Base-by-base conservation (phyloP, 148 eudicot genomes). In the Rhododendron williamsianum region DNA sequence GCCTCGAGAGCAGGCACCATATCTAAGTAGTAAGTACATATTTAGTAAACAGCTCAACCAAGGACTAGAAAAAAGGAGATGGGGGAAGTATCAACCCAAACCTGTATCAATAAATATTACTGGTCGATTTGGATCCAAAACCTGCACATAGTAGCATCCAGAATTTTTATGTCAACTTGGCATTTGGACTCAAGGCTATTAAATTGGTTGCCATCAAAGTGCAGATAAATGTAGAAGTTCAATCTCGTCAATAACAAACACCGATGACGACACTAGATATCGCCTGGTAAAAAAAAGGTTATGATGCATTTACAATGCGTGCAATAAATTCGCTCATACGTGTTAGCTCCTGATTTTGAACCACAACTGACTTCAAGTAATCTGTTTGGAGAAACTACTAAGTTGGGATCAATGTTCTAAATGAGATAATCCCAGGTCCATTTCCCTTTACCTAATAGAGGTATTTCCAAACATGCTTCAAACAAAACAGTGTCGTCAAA, bases 91-190 rank as follows among this genome's bases (percentile, higher is more conserved):
- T 77, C 49, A 81, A 48, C 71, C 87, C 87, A 87, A 56, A 95
- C 99, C 99, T 93, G 96, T 97, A 87, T 97, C 92, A 51, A 97
- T 91, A 92, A 96, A 93, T 87, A 95, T 87, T n/a, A 95, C 98
- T 41, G 96, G 93, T 78, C 88, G 91, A 81, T 90, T 85, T 86
- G 90, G 93, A 88, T 91, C 88, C 84, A 96, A 79, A 84, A 93
- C 97, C 99, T 96, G 93, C 80, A 88, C 49, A 83, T 45, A 38
- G 33, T 71, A 45, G 16, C n/a, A 30, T 80, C 15, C 41, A 33
- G 4, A 27, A 15, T 80, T 33, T 80, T 80, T 16, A 25, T 79
- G 52, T 79, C 60, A 79, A 79, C 36, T 48, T 16, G 80, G 80
- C 51, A 43, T 25, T 76, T 54, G 33, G 21, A 83, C 33, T 49